phyloP scores from a whole-genome alignment of 176 grass and related monocot genomes.

The Rhynchospora breviuscula region DNA sequence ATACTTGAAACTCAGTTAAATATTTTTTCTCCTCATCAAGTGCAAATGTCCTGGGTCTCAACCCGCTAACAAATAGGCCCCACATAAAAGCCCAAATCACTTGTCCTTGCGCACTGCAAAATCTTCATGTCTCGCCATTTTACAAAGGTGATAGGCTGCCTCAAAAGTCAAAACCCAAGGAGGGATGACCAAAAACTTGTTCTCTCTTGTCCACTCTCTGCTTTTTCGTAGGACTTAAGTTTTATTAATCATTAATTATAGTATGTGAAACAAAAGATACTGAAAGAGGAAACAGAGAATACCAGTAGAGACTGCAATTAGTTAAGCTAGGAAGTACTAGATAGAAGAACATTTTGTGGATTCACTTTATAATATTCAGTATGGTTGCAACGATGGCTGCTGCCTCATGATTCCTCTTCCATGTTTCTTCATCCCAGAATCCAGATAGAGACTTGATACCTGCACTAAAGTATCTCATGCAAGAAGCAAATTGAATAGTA shows the following conservation, averaged over 20 bases:
- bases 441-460: constrained; percentile 43
- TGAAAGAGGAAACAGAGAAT: neutral
- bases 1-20: no score
- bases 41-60: neutral
- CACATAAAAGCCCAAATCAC: neutral
- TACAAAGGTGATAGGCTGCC: constrained; percentile 45
- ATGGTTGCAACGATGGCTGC: no score
- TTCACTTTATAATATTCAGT: no score
- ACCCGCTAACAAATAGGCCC: neutral
- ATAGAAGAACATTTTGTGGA: constrained; percentile 73
- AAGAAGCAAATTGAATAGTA: constrained; percentile 89
- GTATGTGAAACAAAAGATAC: neutral
- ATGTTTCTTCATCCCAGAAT: constrained; percentile 63
- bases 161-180: constrained; percentile 49
- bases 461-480: constrained; percentile 53
- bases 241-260: no score
- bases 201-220: constrained; percentile 43
- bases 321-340: constrained; percentile 19
- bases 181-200: constrained; percentile 63
- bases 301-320: no score
- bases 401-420: constrained; percentile 74
- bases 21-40: neutral
- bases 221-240: no score
- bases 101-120: constrained; percentile 27
- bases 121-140: constrained; percentile 31